phyloP scores from a whole-genome alignment of 2,329 filamentous ascomycete species.

The Zymoseptoria ardabiliae region DNA sequence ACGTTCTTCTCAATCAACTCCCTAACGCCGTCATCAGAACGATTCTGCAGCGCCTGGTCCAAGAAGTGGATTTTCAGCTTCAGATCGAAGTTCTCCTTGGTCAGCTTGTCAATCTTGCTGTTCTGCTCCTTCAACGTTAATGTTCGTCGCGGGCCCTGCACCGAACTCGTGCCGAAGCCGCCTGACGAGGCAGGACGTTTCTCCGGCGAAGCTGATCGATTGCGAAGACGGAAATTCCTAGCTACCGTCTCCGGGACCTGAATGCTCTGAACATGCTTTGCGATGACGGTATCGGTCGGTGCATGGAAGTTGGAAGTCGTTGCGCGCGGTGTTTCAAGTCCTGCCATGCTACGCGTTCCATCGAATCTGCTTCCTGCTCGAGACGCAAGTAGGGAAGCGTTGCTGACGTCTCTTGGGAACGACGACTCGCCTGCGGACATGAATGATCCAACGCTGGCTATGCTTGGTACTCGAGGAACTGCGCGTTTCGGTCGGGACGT shows the following conservation, averaged over 20 bases:
- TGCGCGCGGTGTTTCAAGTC: conserved; percentile 64
- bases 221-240: conserved; percentile 74
- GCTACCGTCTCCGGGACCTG: conserved; percentile 85
- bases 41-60: conserved; percentile 83
- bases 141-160: conserved; percentile 30
- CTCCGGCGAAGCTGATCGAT: conserved; percentile 54
- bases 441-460: conserved; percentile 83
- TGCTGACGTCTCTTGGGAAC: conserved; percentile 27
- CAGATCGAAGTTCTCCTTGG: conserved; percentile 96
- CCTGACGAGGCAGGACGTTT: conserved; percentile 37
- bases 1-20: conserved; percentile 98
- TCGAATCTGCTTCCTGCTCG: conserved; percentile 34
- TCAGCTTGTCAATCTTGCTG: conserved; percentile 89
- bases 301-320: conserved; percentile 41
- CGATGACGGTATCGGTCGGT: conserved; percentile 76
- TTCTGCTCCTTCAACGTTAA: conserved; percentile 95
- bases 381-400: conserved; percentile 24
- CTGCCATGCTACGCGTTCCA: conserved; percentile 55
- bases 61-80: conserved; percentile 98
- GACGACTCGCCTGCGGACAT: conserved; percentile 15
- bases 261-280: conserved; percentile 81
- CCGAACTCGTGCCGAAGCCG: conserved; percentile 21
- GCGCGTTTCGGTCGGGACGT: conserved; percentile 43
- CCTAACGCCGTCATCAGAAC: conserved; percentile 92
- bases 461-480: conserved; percentile 70